These are phyloP conservation scores for Gossypium rotundifolium DNA, from an alignment of 345 rosid species.

Conservation along the genomic window DNA sequence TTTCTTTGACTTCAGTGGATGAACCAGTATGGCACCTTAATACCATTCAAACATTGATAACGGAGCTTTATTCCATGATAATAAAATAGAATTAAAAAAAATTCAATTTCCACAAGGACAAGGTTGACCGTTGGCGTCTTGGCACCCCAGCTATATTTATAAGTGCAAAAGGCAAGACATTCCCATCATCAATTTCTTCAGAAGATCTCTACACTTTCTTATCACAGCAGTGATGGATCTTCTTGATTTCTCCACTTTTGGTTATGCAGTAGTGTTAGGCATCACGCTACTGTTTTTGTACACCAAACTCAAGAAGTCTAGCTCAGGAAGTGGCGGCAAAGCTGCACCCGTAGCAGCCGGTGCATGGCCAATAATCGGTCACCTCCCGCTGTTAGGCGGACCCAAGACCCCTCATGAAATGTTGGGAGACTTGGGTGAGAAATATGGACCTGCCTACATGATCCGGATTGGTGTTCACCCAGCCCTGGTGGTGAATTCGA, in stretches of 20 bases:
- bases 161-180: not conserved
- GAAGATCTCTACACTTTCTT: not conserved
- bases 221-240: not conserved
- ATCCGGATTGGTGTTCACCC: slow-evolving; percentile 24
- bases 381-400: slow-evolving; percentile 16
- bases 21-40: no score
- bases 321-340: not conserved
- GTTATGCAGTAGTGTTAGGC: not conserved
- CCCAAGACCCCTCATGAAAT: slow-evolving; percentile 19
- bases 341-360: slow-evolving; percentile 25
- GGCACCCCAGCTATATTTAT: not conserved
- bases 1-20: no score
- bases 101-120: not conserved
- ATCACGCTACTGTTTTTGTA: slow-evolving; percentile 14
- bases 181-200: not conserved
- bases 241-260: not conserved
- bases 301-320: slow-evolving; percentile 11
- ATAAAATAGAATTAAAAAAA: not conserved
- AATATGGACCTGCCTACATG: slow-evolving; percentile 30
- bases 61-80: not conserved
- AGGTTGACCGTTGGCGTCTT: not conserved
- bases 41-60: not conserved
- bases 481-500: slow-evolving; percentile 23
- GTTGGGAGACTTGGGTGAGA: slow-evolving; percentile 24
- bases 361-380: slow-evolving; percentile 45